Evolutionary conservation across 257 asterid genomes (phyloP), one percentile per base, ranked within the genome.

Genomic region (Salvia hispanica): DNA sequence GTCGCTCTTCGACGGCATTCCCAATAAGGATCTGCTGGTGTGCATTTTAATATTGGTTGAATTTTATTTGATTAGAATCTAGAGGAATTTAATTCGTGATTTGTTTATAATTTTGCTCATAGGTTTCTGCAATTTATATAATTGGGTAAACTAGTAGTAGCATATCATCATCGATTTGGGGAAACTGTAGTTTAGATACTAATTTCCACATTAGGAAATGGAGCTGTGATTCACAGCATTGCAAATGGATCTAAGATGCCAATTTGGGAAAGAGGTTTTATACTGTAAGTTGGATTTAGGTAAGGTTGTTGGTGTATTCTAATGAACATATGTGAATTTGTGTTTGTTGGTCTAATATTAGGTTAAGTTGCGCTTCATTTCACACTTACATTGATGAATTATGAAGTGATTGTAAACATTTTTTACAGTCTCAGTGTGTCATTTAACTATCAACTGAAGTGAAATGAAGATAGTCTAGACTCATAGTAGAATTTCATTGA

Each of bases 21-120:
- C 88, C 37, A 83, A 86, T 53, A 80, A 68, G 42, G 89, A 86
- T 61, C 75, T 86, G 55, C 61, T 86, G 81, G 92, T 86, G 39
- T 11, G 14, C 3, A 3, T 57, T 18, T 59, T 8, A 58, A 39
- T 55, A 46, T 15, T 18, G 7, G 12, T 43, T 21, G 51, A 25
- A 36, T 44, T 39, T 6, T 62, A 11, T 61, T 46, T 46, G 43
- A 6, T 44, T n/a, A 9, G 18, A 16, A 62, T 44, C 58, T 55
- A 28, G 59, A 18, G 50, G 42, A 31, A 31, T 53, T 39, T 67
- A 14, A 15, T 16, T 8, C 15, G 33, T 69, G 46, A 46, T 69
- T 63, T 45, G 64, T 62, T 37, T 50, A 15, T 69, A 8, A 39
- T 36, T 36, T 4, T 43, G 53, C 25, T 53, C 45, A 14, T 56